Evolutionary conservation across 225 moss, liverwort and hornwort species (phyloP).

Genomic region (Bryum argenteum): DNA sequence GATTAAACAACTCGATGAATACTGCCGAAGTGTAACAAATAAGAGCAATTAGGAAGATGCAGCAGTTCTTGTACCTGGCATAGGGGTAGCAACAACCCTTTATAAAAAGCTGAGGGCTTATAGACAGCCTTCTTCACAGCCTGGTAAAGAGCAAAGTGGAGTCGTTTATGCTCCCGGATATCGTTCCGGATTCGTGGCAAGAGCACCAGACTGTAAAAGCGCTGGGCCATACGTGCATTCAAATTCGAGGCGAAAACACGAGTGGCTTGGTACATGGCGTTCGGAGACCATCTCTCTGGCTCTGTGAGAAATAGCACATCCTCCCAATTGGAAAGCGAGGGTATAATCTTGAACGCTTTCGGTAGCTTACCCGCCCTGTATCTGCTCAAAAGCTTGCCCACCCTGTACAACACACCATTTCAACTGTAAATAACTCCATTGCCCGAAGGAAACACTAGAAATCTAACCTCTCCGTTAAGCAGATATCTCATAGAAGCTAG

Average conservation of each 20-base stretch:
- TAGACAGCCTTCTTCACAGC: slow-evolving; percentile 95
- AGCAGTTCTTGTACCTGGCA: slow-evolving; percentile 63
- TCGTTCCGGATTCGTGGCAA: slow-evolving; percentile 87
- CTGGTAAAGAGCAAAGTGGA: slow-evolving; percentile 95
- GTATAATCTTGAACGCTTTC: slow-evolving; percentile 93
- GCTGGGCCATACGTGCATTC: slow-evolving; percentile 94
- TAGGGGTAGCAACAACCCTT: slow-evolving; percentile 84
- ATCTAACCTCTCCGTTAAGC: background rate
- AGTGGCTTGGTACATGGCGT: slow-evolving; percentile 98
- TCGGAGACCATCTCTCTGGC: slow-evolving; percentile 93
- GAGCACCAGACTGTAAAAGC: slow-evolving; percentile 84
- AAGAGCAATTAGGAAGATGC: background rate
- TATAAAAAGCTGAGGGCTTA: slow-evolving; percentile 95
- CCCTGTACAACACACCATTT: slow-evolving; percentile 53
- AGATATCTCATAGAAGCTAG: background rate
- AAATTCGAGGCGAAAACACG: slow-evolving; percentile 93
- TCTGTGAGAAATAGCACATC: slow-evolving; percentile 84
- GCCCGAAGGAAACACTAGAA: background rate
- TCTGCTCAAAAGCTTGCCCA: slow-evolving; percentile 87
- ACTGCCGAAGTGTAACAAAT: background rate
- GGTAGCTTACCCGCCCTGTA: slow-evolving; percentile 92
- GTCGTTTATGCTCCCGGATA: slow-evolving; percentile 78
- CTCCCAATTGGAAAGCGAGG: slow-evolving; percentile 93
- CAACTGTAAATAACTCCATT: background rate
- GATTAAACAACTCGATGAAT: background rate